Conservation (phyloP, 2,329 filamentous ascomycete genomes). For the Aspergillus japonicus region DNA sequence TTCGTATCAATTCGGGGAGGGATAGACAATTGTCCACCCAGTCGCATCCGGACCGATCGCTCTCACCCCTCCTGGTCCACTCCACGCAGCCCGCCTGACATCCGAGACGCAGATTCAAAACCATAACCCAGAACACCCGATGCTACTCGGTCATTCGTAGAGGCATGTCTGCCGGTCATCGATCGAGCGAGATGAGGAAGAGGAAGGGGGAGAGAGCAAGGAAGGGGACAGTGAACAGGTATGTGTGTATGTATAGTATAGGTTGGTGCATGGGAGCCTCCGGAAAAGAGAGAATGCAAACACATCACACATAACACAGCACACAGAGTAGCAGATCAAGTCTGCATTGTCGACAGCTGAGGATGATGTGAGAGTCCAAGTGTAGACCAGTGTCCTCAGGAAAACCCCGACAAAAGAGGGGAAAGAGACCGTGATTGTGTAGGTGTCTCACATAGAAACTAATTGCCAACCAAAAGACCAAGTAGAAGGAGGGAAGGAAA, state of each 20-base stretch:
- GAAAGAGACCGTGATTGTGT: neutral
- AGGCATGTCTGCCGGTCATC: neutral
- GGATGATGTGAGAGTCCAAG: neutral
- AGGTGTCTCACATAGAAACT: neutral
- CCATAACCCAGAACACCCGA: neutral
- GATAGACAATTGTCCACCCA: neutral
- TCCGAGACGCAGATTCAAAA: neutral
- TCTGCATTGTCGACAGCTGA: neutral
- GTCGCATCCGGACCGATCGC: neutral
- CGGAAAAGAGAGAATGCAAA: neutral
- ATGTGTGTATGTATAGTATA: neutral
- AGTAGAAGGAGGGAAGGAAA: neutral
- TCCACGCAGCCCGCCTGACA: slow-evolving; percentile 1
- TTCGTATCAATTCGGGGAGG: neutral
- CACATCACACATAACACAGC: neutral
- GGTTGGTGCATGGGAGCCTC: neutral
- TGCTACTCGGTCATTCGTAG: neutral
- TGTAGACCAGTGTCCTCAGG: neutral
- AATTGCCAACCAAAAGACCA: neutral
- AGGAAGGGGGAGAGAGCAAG: neutral
- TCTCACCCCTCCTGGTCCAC: neutral
- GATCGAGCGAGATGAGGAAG: neutral
- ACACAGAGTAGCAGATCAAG: neutral
- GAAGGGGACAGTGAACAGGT: neutral
- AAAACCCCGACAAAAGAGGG: neutral